phyloP scores from a whole-genome alignment of 768 basidiomycete species.

The Lentinula sp. region DNA sequence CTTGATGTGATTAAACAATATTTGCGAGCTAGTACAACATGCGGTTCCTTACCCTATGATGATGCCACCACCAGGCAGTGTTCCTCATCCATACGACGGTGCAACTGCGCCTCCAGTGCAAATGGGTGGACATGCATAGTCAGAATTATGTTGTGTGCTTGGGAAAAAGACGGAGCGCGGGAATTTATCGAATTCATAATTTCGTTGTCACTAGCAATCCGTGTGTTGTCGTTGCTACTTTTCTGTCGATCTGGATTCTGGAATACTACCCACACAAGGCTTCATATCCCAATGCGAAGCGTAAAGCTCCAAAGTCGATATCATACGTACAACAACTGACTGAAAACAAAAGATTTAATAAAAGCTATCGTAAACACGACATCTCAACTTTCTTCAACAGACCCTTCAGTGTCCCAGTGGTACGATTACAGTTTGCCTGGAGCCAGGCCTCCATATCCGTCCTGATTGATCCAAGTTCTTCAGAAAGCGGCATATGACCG shows the following conservation, averaged over 20 bases:
- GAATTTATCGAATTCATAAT: neutral
- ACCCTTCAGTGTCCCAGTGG: constrained; percentile 73
- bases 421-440: constrained; percentile 79
- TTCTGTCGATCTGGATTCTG: constrained; percentile 18
- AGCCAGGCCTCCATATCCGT: constrained; percentile 87
- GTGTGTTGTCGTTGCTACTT: neutral
- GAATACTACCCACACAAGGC: constrained; percentile 19
- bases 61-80: constrained; percentile 73
- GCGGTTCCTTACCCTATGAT: constrained; percentile 89
- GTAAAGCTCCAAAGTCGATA: no score
- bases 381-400: constrained; percentile 79
- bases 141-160: neutral
- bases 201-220: neutral
- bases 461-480: constrained; percentile 60
- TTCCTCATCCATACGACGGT: constrained; percentile 68
- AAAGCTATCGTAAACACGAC: constrained; percentile 24
- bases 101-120: constrained; percentile 63
- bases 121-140: constrained; percentile 74
- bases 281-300: no score
- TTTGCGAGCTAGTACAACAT: constrained; percentile 59
- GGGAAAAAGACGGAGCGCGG: neutral
- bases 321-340: no score
- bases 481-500: constrained; percentile 63
- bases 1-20: constrained; percentile 20
- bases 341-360: neutral